These are phyloP conservation scores for Trichoderma orchidacearum DNA, from an alignment of 495 filamentous ascomycete genomes.

Conservation along the genomic window DNA sequence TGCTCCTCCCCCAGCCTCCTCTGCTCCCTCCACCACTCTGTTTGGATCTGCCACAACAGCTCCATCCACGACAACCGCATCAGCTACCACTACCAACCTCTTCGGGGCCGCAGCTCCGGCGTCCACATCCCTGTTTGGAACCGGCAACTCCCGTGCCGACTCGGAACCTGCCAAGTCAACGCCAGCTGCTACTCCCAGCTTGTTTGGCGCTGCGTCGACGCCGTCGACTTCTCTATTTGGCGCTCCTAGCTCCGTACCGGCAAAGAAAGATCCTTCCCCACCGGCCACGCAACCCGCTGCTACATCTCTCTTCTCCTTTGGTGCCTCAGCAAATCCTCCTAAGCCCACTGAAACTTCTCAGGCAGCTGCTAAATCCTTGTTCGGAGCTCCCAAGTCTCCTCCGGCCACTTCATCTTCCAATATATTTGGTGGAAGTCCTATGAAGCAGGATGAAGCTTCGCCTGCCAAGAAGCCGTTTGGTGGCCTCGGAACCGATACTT, in stretches of 20 bases:
- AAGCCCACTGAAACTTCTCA: neutral
- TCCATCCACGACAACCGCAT: conserved; percentile 5
- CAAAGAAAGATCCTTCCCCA: conserved; percentile 1
- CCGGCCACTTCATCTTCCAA: neutral
- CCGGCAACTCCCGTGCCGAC: conserved; percentile 1
- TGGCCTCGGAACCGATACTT: conserved; percentile 3
- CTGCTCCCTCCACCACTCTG: conserved; percentile 25
- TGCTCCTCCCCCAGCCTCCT: conserved; percentile 9
- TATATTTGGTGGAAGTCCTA: conserved; percentile 4
- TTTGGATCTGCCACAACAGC: conserved; percentile 21
- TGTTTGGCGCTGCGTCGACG: conserved; percentile 8
- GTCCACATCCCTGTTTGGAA: conserved; percentile 13
- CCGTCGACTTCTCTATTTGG: conserved; percentile 7
- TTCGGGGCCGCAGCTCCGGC: conserved; percentile 7
- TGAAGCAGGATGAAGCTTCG: conserved; percentile 4
- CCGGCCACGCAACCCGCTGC: conserved; percentile 4
- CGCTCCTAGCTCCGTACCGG: neutral
- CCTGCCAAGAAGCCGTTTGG: conserved; percentile 9
- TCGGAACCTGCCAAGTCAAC: conserved; percentile 12
- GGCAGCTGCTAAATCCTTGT: conserved; percentile 10
- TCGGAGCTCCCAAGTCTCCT: conserved; percentile 6
- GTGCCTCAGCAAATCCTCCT: neutral
- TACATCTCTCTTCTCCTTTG: conserved; percentile 12
- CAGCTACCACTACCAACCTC: neutral
- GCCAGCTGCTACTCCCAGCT: conserved; percentile 7